phyloP scores from a whole-genome alignment of 2,329 filamentous ascomycete species.

The Neophaeococcomyces mojaviensis region DNA sequence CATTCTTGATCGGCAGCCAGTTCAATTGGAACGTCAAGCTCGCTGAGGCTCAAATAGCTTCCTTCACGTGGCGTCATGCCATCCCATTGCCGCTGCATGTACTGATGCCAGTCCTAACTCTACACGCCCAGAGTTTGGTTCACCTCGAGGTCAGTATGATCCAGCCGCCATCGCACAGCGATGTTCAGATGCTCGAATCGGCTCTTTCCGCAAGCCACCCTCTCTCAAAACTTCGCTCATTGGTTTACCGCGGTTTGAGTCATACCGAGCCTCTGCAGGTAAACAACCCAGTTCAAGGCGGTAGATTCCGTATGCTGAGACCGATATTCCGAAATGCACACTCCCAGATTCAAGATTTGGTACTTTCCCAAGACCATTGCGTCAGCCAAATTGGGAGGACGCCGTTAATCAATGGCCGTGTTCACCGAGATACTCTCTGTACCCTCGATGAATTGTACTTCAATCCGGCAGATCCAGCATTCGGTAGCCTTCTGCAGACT shows the following conservation, averaged over 20 bases:
- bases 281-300: conserved; percentile 3
- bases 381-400: conserved; percentile 6
- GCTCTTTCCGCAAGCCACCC: not conserved
- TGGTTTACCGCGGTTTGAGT: conserved; percentile 2
- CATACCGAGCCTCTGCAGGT: conserved; percentile 3
- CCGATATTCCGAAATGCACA: conserved; percentile 1
- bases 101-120: not conserved
- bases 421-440: conserved; percentile 1
- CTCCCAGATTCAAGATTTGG: not conserved
- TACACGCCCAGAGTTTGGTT: not conserved
- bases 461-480: not conserved
- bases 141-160: conserved; percentile 1
- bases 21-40: conserved; percentile 4
- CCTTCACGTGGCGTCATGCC: conserved; percentile 5
- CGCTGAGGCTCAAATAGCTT: not conserved
- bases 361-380: conserved; percentile 5
- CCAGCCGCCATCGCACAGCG: not conserved
- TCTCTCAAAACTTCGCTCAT: not conserved
- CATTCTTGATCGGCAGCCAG: not conserved
- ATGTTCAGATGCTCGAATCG: not conserved
- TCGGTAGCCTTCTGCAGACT: not conserved
- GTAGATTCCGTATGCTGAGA: conserved; percentile 5
- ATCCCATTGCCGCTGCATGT: conserved; percentile 1
- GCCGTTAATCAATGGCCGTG: conserved; percentile 3
- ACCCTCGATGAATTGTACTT: conserved; percentile 2